Evolutionary conservation across 179 eudicot species (phyloP).

Genomic region (Vitellaria paradoxa): DNA sequence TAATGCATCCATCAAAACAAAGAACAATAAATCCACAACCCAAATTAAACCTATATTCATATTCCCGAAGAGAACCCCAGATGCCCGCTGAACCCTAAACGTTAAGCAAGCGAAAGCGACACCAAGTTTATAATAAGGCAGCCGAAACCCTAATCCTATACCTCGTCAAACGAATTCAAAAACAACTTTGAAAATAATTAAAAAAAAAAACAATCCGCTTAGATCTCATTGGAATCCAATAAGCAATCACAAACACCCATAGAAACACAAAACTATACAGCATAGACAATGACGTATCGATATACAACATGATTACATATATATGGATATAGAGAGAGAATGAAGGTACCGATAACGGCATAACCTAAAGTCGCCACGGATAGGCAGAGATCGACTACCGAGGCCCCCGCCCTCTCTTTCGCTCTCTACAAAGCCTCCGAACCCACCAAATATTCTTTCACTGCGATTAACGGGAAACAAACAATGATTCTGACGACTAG

Average conservation of each 20-base stretch:
- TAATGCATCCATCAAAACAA: not conserved
- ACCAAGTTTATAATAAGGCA: not conserved
- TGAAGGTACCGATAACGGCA: not conserved
- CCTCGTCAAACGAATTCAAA: conserved; percentile 4
- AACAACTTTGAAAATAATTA: not conserved
- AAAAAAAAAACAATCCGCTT: not conserved
- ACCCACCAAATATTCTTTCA: too few species aligned
- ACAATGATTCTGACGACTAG: too few species aligned
- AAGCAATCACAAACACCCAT: not conserved
- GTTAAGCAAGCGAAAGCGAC: not conserved
- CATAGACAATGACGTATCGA: not conserved
- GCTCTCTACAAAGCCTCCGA: too few species aligned
- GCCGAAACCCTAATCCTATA: not conserved
- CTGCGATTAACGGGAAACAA: too few species aligned
- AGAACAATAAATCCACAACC: not conserved
- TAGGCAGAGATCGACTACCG: not conserved
- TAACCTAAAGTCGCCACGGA: not conserved
- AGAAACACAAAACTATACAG: not conserved
- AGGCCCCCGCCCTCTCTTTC: too few species aligned
- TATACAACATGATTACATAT: not conserved
- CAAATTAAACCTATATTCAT: not conserved
- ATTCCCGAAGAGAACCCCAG: not conserved
- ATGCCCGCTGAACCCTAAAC: not conserved
- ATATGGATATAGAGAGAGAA: not conserved
- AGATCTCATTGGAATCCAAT: conserved; percentile 1